Evolutionary conservation across 768 basidiomycete species (phyloP).

Genomic region (Leccinellum luteum): DNA sequence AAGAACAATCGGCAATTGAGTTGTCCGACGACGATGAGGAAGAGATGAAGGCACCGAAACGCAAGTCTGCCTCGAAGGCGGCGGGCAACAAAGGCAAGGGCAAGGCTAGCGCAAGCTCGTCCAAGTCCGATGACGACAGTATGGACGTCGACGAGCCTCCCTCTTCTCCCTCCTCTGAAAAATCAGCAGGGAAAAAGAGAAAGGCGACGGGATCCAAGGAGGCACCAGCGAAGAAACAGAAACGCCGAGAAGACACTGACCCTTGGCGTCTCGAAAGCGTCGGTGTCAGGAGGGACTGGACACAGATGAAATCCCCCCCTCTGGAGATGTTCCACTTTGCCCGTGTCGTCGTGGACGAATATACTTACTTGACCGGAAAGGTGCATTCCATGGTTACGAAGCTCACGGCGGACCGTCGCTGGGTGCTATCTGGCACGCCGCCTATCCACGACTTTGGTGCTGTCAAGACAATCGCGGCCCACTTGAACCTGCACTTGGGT

Average conservation of each 20-base stretch:
- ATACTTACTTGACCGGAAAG: slow-evolving; percentile 86
- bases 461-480: slow-evolving; percentile 86
- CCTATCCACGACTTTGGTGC: slow-evolving; percentile 89
- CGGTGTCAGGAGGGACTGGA: slow-evolving; percentile 71
- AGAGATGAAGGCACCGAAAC: slow-evolving; percentile 34
- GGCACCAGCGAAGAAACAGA: slow-evolving; percentile 51
- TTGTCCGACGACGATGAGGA: slow-evolving; percentile 24
- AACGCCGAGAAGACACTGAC: slow-evolving; percentile 61
- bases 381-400: slow-evolving; percentile 75
- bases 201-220: slow-evolving; percentile 36
- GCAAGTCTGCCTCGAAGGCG: slow-evolving; percentile 23
- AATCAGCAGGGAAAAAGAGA: slow-evolving; percentile 43
- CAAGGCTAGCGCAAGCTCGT: slow-evolving; percentile 26
- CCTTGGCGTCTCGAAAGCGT: slow-evolving; percentile 73
- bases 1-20: slow-evolving; percentile 25
- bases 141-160: slow-evolving; percentile 60
- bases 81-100: slow-evolving; percentile 21
- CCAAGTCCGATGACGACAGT: slow-evolving; percentile 38
- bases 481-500: slow-evolving; percentile 88
- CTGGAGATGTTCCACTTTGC: slow-evolving; percentile 92
- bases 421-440: slow-evolving; percentile 97
- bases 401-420: slow-evolving; percentile 74
- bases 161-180: slow-evolving; percentile 33
- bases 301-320: slow-evolving; percentile 75
- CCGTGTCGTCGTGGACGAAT: slow-evolving; percentile 90